Conservation (phyloP, 2,329 filamentous ascomycete genomes). For the Pseudogymnoascus sp. region DNA sequence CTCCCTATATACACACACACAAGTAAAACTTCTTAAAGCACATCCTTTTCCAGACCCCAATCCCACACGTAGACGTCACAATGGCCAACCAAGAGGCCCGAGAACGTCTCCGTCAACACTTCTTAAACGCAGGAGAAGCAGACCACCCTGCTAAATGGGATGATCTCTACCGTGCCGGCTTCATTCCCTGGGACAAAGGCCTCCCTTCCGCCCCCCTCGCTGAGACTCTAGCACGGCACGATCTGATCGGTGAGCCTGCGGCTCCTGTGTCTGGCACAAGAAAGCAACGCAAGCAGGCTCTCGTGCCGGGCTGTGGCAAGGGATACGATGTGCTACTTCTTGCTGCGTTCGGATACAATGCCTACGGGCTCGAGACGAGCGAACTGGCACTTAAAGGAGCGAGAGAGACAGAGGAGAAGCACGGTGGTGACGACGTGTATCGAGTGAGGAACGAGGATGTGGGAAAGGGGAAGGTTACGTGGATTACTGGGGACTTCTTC, state of each 20-base stretch:
- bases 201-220: slow-evolving; percentile 44
- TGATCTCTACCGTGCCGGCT: slow-evolving; percentile 37
- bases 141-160: slow-evolving; percentile 35
- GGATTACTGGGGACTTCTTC: slow-evolving; percentile 60
- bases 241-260: slow-evolving; percentile 33
- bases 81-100: slow-evolving; percentile 17
- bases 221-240: slow-evolving; percentile 41
- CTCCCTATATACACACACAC: background rate
- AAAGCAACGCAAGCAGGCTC: slow-evolving; percentile 41
- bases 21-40: background rate
- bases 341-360: slow-evolving; percentile 66
- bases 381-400: slow-evolving; percentile 34
- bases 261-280: background rate
- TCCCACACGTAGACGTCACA: background rate
- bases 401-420: slow-evolving; percentile 15
- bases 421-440: background rate
- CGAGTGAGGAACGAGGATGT: slow-evolving; percentile 27
- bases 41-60: background rate
- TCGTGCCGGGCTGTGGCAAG: slow-evolving; percentile 74
- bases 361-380: slow-evolving; percentile 64
- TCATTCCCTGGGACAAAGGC: slow-evolving; percentile 49
- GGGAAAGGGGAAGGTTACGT: slow-evolving; percentile 44
- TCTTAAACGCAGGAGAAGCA: slow-evolving; percentile 17
- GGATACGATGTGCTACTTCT: slow-evolving; percentile 76
- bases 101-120: slow-evolving; percentile 23